Conservation (phyloP, 2,329 filamentous ascomycete genomes). For the Paecilomyces formosus region DNA sequence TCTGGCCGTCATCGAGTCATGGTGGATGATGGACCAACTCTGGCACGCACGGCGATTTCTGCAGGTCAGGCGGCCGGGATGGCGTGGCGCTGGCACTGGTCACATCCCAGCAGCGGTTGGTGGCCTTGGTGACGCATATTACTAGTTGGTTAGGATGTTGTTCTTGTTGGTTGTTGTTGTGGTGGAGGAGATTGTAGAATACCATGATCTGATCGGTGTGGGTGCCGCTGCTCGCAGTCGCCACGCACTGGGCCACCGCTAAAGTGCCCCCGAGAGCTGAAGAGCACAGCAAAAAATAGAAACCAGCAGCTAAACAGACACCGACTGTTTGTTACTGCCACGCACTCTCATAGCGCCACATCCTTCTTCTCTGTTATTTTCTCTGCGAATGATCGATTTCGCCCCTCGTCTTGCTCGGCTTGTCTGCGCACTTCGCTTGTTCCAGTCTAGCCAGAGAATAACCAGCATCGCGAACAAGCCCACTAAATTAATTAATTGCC, state of each 20-base stretch:
- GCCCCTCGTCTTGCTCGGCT: background rate
- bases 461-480: too few relatives aligned
- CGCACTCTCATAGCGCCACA: background rate
- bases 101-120: background rate
- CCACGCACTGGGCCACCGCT: too few relatives aligned
- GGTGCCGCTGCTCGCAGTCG: background rate
- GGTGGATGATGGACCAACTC: background rate
- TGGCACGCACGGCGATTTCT: background rate
- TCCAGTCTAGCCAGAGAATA: too few relatives aligned
- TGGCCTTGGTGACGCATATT: background rate
- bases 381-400: background rate
- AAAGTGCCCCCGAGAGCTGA: too few relatives aligned
- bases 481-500: too few relatives aligned
- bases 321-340: background rate
- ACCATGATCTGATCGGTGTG: too few relatives aligned
- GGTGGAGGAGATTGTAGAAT: too few relatives aligned
- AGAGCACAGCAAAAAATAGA: background rate
- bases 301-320: background rate
- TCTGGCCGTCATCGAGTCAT: background rate
- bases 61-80: background rate
- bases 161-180: too few relatives aligned
- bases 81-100: background rate
- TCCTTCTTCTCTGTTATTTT: too few relatives aligned
- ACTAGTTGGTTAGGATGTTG: too few relatives aligned
- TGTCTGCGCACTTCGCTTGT: background rate